phyloP scores from a whole-genome alignment of 139 green algal species.

The Limnomonas spitsbergensis region DNA sequence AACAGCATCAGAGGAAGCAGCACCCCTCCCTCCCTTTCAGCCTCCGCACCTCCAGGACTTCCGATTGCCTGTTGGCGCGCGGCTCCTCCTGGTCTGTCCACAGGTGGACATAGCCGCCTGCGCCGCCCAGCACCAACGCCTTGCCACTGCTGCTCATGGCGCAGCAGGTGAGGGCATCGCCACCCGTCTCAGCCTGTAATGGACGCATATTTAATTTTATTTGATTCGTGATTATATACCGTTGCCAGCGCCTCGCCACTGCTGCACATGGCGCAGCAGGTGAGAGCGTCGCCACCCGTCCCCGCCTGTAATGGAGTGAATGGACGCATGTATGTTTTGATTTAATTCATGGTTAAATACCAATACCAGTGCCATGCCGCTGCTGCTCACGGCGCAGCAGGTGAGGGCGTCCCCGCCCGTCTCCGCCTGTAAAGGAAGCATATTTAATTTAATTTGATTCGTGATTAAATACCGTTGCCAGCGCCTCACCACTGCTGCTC shows the following conservation, averaged over 20 bases:
- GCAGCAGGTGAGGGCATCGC: conserved; percentile 47
- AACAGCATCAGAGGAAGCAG: too few species aligned
- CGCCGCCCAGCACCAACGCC: conserved; percentile 66
- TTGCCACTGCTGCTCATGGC: conserved; percentile 59
- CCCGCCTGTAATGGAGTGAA: too few species aligned
- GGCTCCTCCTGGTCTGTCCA: conserved; percentile 50
- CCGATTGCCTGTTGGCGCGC: neutral
- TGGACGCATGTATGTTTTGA: too few species aligned
- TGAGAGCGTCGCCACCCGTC: conserved; percentile 56
- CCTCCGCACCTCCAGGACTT: neutral
- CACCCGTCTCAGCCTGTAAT: conserved; percentile 58
- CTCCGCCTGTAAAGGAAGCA: conserved; percentile 45
- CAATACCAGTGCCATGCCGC: conserved; percentile 71
- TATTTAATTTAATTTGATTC: too few species aligned
- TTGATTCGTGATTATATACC: too few species aligned
- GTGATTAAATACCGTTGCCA: too few species aligned
- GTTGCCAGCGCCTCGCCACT: conserved; percentile 73
- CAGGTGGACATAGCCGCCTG: conserved; percentile 76
- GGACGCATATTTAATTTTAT: too few species aligned
- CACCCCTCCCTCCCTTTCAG: too few species aligned
- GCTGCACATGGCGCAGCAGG: conserved; percentile 27
- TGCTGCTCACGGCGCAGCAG: conserved; percentile 29
- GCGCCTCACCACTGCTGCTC: conserved; percentile 56
- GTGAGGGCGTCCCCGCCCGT: conserved; percentile 59
- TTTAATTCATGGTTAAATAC: too few species aligned